These are phyloP conservation scores for Diaporthe australafricana DNA, from an alignment of 2,329 filamentous ascomycete genomes.

Conservation along the genomic window DNA sequence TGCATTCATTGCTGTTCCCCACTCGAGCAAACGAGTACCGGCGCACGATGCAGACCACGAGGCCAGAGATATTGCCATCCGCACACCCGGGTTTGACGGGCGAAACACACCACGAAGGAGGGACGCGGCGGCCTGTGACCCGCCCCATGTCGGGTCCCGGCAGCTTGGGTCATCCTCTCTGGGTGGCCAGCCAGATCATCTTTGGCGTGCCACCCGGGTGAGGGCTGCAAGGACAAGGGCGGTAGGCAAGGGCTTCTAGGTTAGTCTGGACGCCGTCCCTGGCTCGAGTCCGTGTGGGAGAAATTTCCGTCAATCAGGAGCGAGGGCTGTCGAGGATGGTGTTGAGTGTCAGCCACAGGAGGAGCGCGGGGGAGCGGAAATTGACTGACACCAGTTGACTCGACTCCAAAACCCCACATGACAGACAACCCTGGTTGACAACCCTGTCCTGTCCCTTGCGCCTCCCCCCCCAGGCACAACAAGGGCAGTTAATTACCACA, in stretches of 20 bases:
- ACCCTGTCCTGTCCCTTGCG: too few relatives aligned
- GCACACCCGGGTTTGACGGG: not conserved
- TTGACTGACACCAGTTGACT: too few relatives aligned
- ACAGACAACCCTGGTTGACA: too few relatives aligned
- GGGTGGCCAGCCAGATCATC: not conserved
- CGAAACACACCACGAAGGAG: too few relatives aligned
- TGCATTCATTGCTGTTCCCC: too few relatives aligned
- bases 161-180: slow-evolving; percentile 10
- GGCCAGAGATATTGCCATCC: not conserved
- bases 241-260: too few relatives aligned
- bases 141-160: not conserved
- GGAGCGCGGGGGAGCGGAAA: too few relatives aligned
- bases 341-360: too few relatives aligned
- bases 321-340: not conserved
- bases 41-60: not conserved
- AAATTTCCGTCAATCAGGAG: slow-evolving; percentile 24
- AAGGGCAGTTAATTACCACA: too few relatives aligned
- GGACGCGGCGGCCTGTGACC: not conserved
- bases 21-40: not conserved
- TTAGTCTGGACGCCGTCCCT: not conserved
- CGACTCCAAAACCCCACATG: too few relatives aligned
- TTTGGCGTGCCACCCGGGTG: not conserved
- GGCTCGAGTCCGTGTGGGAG: not conserved
- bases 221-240: not conserved
- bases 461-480: too few relatives aligned